Evolutionary conservation across 331 rosid species (phyloP), one percentile per base, ranked within the genome.

Genomic region (Stylosanthes scabra): DNA sequence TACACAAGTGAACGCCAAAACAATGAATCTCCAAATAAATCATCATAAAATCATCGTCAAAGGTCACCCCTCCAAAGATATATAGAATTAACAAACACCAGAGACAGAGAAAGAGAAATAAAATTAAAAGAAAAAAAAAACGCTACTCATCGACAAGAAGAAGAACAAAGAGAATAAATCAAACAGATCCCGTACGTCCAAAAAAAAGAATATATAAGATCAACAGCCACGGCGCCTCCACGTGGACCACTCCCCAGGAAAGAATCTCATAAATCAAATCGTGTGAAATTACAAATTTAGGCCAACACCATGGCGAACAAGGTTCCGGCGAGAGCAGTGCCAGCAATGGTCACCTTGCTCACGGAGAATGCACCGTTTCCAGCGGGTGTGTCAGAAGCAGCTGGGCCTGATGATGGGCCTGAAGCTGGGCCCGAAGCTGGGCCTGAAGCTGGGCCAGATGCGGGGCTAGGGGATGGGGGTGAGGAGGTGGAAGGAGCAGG

Each of bases 291-390:
- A 13, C 27, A 46, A 46, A 52, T 49, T 78, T 88, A 93, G 16
- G 91, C 98, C 83, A 93, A 85, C 69, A 74, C 71, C 25, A 87
- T 70, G 63, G 91, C 96, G n/a, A 88, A 68, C 71, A 95, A 31
- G 68, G 83, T 66, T 39, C 92, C 98, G 0, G 86, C 90, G 3
- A 95, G 67, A 12, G 92, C 96, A 2, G 96, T 82, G 8, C 79
- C 90, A 25, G 83, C 87, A 44, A 91, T n/a, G 40, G 65, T 60
- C n/a, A 81, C 82, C 16, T 84, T 83, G 85, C 80, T 80, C 13
- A 62, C 9, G 9, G 89, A 74, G 79, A 78, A 51, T 28, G 84
- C 85, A 8, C 78, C 81, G 4, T 34, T 34, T 5, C 39, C 39
- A 34, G 77, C 60, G 45, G 89, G 81, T 25, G 70, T 7, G 57